phyloP scores from a whole-genome alignment of 345 rosid genomes.

The sweet orange (Citrus sinensis) region DVS_A1.0 CM039163.1:222001-222500 shows the following conservation, averaged over 20 bases:
- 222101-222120: constrained; percentile 70
- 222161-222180: constrained; percentile 52
- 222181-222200: constrained; percentile 55
- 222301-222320: constrained; percentile 65
- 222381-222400: constrained; percentile 54
- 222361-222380: constrained; percentile 54
- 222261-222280: constrained; percentile 69
- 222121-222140: constrained; percentile 52
- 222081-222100: constrained; percentile 33
- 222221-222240: constrained; percentile 75
- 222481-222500: constrained; percentile 72
- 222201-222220: constrained; percentile 67
- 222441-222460: constrained; percentile 70
- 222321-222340: constrained; percentile 85
- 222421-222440: constrained; percentile 73
- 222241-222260: constrained; percentile 69
- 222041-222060: not conserved
- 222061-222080: not conserved
- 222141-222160: constrained; percentile 57
- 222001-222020: not conserved
- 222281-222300: constrained; percentile 61
- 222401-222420: constrained; percentile 64
- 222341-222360: constrained; percentile 57
- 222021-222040: not conserved
- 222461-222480: constrained; percentile 71